Base-by-base conservation (phyloP, 2,329 filamentous ascomycete genomes). In the Diaporthe australafricana region DNA sequence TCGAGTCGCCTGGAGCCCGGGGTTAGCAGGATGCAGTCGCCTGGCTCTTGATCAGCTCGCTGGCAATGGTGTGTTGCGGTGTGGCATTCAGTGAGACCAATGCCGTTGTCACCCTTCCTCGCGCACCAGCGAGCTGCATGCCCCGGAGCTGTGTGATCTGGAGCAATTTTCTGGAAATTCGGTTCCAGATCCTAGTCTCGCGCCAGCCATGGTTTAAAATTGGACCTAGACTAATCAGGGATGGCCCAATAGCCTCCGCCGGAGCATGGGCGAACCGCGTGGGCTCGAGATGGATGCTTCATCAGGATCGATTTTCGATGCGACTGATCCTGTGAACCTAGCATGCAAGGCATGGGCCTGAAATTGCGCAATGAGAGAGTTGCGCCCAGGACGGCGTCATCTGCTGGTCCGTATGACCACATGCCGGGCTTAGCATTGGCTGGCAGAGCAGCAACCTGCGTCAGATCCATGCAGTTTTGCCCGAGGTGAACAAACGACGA, bases 141-240 rank as follows among this genome's bases (percentile, higher is more conserved):
- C 57, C 45, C 53, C 47, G n/a, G 52, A 53, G 40, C 69, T 50
- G 53, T 67, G 42, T 60, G 63, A 62, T 72, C 65, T 71, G 65
- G 69, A 60, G 40, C 48, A 48, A 69, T 71, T 62, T 68, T 22
- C 35, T 68, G 63, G 69, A 63, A 73, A 63, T 65, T 57, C 60
- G 55, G 47, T 72, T 69, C 48, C 48, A 69, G 69, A 71, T 73
- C 48, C 72, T 73, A 72, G 72, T 63, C 65, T 47, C 70, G 69
- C 70, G 56, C 69, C 40, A 60, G 65, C 60, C 45, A 45, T 63
- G 67, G 56, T 45, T 70, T 72, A 72, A 72, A 66, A 68, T 70
- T 63, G 57, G 70, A 48, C 40, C 65, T 72, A 72, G 70, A 57
- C 71, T 38, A 38, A 55, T 62, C 20, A 42, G 60, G 72, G 50